Conservation (phyloP, 768 basidiomycete species). For the Clitopilus hobsonii region DNA sequence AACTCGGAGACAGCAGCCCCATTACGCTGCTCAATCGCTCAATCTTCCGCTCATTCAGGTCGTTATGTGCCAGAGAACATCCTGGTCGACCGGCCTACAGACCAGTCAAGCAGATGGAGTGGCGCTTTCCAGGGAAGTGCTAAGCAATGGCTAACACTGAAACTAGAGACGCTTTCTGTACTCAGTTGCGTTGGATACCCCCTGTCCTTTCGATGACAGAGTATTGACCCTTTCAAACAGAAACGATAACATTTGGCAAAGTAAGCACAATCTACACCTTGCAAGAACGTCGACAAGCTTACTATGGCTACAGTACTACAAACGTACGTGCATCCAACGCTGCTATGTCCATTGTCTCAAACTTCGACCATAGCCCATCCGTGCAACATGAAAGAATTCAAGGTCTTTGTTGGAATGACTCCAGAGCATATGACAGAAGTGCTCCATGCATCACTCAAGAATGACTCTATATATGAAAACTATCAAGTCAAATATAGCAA, state of each 20-base stretch:
- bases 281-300: background rate
- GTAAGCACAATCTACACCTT: conserved; percentile 26
- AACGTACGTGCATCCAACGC: conserved; percentile 22
- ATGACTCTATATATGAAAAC: conserved; percentile 60
- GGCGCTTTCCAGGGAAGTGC: conserved; percentile 54
- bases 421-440: conserved; percentile 68
- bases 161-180: conserved; percentile 53
- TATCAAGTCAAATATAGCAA: conserved; percentile 58
- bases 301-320: conserved; percentile 29
- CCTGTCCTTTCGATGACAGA: background rate
- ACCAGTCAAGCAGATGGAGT: conserved; percentile 74
- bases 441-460: conserved; percentile 58
- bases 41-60: conserved; percentile 68
- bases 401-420: conserved; percentile 59
- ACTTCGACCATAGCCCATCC: conserved; percentile 57
- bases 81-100: conserved; percentile 54
- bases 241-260: conserved; percentile 78
- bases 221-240: conserved; percentile 27
- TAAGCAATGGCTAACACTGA: conserved; percentile 70
- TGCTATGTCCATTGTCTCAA: conserved; percentile 5
- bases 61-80: conserved; percentile 69
- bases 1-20: conserved; percentile 17
- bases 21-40: conserved; percentile 47
- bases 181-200: conserved; percentile 51
- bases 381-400: conserved; percentile 84